Conservation (phyloP, 2,329 filamentous ascomycete species). For the Fusarium sp. region DNA sequence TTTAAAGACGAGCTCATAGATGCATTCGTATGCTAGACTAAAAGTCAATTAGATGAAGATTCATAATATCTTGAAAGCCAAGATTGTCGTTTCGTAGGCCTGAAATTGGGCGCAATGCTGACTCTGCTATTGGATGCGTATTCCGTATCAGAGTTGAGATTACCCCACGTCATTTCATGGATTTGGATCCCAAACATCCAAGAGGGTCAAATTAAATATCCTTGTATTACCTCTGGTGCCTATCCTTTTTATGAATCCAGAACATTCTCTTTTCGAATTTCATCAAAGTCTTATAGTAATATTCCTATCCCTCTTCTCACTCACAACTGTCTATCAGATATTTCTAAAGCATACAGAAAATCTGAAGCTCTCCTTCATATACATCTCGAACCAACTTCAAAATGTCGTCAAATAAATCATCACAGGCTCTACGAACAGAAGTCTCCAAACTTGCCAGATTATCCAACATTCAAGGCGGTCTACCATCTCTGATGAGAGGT, state of each 20-base stretch:
- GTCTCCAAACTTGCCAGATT: conserved; percentile 34
- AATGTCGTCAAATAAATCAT: conserved; percentile 16
- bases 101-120: not conserved
- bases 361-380: not conserved
- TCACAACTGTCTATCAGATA: too few species aligned
- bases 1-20: conserved; percentile 11
- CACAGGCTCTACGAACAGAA: conserved; percentile 25
- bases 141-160: not conserved
- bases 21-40: not conserved
- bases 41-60: not conserved
- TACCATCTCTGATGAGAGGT: conserved; percentile 32
- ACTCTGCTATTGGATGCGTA: conserved; percentile 11
- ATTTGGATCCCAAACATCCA: not conserved
- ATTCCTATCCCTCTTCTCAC: too few species aligned
- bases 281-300: fast-evolving
- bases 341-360: too few species aligned
- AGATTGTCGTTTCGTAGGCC: not conserved
- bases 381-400: fast-evolving
- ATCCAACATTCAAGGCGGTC: conserved; percentile 37
- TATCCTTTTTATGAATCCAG: too few species aligned
- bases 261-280: not conserved
- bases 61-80: not conserved
- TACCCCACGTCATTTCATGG: not conserved
- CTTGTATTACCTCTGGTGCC: fast-evolving
- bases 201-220: not conserved